Percentiles rank a stretch among this genome's conserved stretches.
Conservation (phyloP, 495 filamentous ascomycete genomes). For the Durotheca rogersii region DNA sequence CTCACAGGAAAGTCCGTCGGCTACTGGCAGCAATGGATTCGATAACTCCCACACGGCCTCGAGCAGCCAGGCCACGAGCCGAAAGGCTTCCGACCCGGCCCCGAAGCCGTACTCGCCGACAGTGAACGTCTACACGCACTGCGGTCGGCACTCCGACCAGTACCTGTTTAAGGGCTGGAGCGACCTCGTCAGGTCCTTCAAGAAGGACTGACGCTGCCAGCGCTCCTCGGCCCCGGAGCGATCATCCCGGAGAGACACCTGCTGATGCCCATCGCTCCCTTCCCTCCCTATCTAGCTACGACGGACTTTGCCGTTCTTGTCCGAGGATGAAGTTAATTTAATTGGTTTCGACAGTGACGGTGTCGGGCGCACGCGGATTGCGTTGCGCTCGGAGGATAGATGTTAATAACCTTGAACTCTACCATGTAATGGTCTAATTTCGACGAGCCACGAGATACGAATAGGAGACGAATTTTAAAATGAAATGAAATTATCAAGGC, state of each 20-base stretch:
- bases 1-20: slow-evolving; percentile 4
- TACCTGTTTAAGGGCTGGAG: slow-evolving; percentile 36
- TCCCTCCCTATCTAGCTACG: slow-evolving; percentile 17
- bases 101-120: slow-evolving; percentile 32
- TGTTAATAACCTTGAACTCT: slow-evolving; percentile 10
- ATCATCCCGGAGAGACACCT: background rate
- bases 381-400: slow-evolving; percentile 9
- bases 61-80: slow-evolving; percentile 2
- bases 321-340: slow-evolving; percentile 15
- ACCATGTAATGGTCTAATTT: slow-evolving; percentile 15
- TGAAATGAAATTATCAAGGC: too few species aligned
- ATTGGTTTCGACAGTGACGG: slow-evolving; percentile 10
- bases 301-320: slow-evolving; percentile 4
- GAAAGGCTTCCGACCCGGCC: slow-evolving; percentile 5
- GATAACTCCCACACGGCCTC: slow-evolving; percentile 12
- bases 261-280: background rate
- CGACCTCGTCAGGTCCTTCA: slow-evolving; percentile 18
- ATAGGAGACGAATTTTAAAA: background rate
- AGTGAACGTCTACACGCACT: slow-evolving; percentile 38
- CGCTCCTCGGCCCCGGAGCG: background rate
- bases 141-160: slow-evolving; percentile 38
- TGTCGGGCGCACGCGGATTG: too few species aligned
- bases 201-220: slow-evolving; percentile 25
- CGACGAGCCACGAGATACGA: slow-evolving; percentile 20
- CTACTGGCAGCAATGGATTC: slow-evolving; percentile 2